phyloP scores from a whole-genome alignment of 495 filamentous ascomycete species.

The Rusavskia elegans region DNA sequence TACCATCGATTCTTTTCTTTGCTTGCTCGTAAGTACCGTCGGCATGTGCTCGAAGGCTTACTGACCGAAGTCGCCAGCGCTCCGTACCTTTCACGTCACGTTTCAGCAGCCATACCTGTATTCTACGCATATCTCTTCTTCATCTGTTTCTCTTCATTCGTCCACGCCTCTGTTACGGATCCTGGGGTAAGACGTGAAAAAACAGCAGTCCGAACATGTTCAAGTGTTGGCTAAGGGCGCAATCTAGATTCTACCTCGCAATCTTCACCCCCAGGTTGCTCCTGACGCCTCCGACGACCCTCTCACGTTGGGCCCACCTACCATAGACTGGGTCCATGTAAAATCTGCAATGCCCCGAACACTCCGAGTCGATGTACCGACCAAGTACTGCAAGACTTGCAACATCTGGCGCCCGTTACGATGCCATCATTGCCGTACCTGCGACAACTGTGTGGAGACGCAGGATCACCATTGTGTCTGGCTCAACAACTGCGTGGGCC shows the following conservation, averaged over 20 bases:
- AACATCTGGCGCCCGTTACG: slow-evolving; percentile 92
- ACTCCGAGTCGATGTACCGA: slow-evolving; percentile 88
- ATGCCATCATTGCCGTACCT: slow-evolving; percentile 89
- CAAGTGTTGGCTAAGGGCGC: slow-evolving; percentile 4
- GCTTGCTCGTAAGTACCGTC: slow-evolving; percentile 47
- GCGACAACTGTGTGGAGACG: slow-evolving; percentile 93
- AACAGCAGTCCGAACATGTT: too few relatives aligned
- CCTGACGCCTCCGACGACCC: slow-evolving; percentile 52
- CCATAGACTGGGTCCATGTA: slow-evolving; percentile 81
- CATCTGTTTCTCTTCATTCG: slow-evolving; percentile 79
- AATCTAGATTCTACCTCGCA: slow-evolving; percentile 64
- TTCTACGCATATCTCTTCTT: slow-evolving; percentile 81
- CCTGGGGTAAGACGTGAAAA: slow-evolving; percentile 55
- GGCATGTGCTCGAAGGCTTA: not conserved
- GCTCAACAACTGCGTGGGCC: slow-evolving; percentile 96
- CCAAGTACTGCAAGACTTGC: slow-evolving; percentile 95
- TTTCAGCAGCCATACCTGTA: slow-evolving; percentile 85
- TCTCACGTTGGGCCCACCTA: slow-evolving; percentile 61
- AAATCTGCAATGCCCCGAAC: slow-evolving; percentile 55
- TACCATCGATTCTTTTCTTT: slow-evolving; percentile 73
- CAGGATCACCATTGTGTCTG: slow-evolving; percentile 98
- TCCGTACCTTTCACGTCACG: slow-evolving; percentile 76
- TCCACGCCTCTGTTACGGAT: slow-evolving; percentile 82
- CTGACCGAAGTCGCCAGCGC: slow-evolving; percentile 27
- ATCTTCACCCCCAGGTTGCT: slow-evolving; percentile 51